Evolutionary conservation across 257 asterid species (phyloP), one percentile per base, ranked within the genome.

Genomic region (Coffea eugenioides): DNA sequence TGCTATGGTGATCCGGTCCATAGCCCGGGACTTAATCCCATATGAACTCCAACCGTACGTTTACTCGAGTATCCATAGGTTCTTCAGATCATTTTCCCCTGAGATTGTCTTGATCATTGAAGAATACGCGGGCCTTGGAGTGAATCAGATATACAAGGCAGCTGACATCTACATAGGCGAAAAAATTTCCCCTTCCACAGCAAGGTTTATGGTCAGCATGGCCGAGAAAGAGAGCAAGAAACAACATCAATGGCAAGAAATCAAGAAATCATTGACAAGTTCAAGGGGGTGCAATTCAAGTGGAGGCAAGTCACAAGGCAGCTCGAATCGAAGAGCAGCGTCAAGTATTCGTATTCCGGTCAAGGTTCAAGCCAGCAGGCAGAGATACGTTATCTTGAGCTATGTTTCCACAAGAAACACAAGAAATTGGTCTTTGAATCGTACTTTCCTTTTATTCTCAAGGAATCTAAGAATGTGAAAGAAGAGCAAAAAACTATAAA

Each of bases 1-100:
- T 21, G 92, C 86, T 46, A 88, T 88, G 92, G 89, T 88, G 49
- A 45, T 88, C 56, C 75, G 92, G 10, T 85, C 90, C 0, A 66
- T 89, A 12, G 73, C 89, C 67, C 80, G 90, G 1, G 90, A 87
- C 27, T 76, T 85, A 0, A 69, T 89, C 41, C 92, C 90, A 0
- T 49, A 80, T n/a, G 90, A 89, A 36, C 81, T 87, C 68, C 87
- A 72, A 27, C 81, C 85, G 3, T 87, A 85, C 31, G 51, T 82
- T n/a, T 71, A 54, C 77, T 52, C 8, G 20, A 80, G 67, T 69
- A 71, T 88, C 74, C 78, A 31, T 8, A 70, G 67, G 27, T 75
- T 86, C 25, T 83, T 86, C 77, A 74, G 43, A 46, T 80, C 89
- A 14, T 84, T 82, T 54, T 85, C 89, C 4, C 77, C 81, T 4